phyloP scores from a whole-genome alignment of 1,284 basidiomycete species.

The Tremellales sp. region DNA sequence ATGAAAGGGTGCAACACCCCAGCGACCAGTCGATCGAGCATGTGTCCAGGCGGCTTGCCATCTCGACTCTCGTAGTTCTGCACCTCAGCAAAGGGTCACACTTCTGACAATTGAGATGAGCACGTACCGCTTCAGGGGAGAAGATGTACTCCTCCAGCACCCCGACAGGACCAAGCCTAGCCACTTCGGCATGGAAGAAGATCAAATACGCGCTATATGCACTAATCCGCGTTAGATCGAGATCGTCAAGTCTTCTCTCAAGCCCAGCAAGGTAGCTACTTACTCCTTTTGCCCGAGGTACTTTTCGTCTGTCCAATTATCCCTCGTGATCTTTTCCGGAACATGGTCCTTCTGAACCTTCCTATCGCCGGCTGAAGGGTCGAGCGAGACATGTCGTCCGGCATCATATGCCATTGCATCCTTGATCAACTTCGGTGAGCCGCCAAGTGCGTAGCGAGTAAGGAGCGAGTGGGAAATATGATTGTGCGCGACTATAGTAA shows the following conservation, averaged over 20 bases:
- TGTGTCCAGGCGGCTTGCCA: constrained; percentile 49
- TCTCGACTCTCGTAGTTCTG: constrained; percentile 46
- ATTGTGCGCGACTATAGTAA: constrained; percentile 52
- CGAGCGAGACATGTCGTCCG: constrained; percentile 51
- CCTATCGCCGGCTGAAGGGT: constrained; percentile 46
- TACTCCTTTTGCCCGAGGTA: constrained; percentile 58
- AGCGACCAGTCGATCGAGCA: constrained; percentile 58
- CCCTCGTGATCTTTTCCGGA: constrained; percentile 28
- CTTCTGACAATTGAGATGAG: constrained; percentile 9
- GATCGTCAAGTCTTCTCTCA: constrained; percentile 52
- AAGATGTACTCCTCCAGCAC: constrained; percentile 59
- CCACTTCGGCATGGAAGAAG: constrained; percentile 58
- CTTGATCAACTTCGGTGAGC: constrained; percentile 54
- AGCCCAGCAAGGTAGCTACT: constrained; percentile 14
- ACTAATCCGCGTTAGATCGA: too few species aligned
- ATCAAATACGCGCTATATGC: constrained; percentile 48
- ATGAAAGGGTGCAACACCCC: constrained; percentile 59
- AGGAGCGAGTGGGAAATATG: constrained; percentile 55
- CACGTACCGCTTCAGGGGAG: constrained; percentile 40
- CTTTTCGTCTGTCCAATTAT: constrained; percentile 55
- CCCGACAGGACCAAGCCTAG: constrained; percentile 49
- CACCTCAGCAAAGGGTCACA: too few species aligned
- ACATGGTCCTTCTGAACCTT: constrained; percentile 16
- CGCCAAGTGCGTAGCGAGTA: constrained; percentile 63
- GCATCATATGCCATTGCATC: constrained; percentile 40